Conservation (phyloP, 345 rosid genomes). For the Psidium friedrichsthalianum region DNA sequence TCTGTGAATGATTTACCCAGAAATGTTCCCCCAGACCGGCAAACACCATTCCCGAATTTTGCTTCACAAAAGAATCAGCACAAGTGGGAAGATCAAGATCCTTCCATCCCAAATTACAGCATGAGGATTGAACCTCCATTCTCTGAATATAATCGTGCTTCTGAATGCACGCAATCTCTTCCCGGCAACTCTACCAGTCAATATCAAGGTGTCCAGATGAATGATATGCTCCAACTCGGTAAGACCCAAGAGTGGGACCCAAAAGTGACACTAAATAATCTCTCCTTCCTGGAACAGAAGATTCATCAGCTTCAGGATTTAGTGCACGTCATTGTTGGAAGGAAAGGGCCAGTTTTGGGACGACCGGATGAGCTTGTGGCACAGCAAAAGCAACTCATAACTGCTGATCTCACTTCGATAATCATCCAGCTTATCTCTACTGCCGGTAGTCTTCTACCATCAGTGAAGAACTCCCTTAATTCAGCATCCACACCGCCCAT, state of each 20-base stretch:
- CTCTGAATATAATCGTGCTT: constrained; percentile 25
- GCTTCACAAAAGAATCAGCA: constrained; percentile 25
- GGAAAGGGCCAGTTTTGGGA: constrained; percentile 36
- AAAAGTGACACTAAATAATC: constrained; percentile 56
- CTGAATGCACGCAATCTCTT: constrained; percentile 14
- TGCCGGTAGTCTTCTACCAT: constrained; percentile 91
- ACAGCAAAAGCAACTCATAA: constrained; percentile 76
- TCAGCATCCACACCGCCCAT: constrained; percentile 22
- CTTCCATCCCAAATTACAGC: constrained; percentile 36
- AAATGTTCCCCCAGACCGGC: constrained; percentile 14
- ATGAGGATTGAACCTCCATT: constrained; percentile 29
- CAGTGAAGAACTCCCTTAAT: constrained; percentile 51
- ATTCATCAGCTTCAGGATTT: constrained; percentile 82
- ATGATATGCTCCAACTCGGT: constrained; percentile 21
- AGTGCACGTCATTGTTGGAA: constrained; percentile 57
- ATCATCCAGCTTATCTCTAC: constrained; percentile 90
- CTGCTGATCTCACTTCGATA: constrained; percentile 85
- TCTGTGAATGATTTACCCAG: constrained; percentile 20
- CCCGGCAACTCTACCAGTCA: constrained; percentile 16
- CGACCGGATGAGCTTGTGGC: constrained; percentile 42
- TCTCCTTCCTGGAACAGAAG: constrained; percentile 80
- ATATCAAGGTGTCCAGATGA: constrained; percentile 18
- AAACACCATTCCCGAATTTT: constrained; percentile 20
- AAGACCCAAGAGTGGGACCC: constrained; percentile 83
- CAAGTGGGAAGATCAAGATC: constrained; percentile 56